phyloP scores from a whole-genome alignment of 257 asterid species.

The Solanum bulbocastanum region DNA sequence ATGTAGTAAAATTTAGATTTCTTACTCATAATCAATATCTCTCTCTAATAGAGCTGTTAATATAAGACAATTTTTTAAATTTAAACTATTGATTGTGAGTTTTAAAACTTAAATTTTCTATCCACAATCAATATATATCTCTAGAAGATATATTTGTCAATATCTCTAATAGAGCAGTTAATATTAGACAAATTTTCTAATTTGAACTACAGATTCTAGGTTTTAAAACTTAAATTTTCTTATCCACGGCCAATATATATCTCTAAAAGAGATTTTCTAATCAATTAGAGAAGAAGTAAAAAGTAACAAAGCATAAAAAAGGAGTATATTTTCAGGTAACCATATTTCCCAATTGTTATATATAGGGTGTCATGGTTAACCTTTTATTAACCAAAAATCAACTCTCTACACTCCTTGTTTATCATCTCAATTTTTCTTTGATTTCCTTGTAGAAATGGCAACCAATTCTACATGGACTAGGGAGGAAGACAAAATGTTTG shows the following conservation, averaged over 20 bases:
- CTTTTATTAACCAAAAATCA: not conserved
- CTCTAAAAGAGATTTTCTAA: not conserved
- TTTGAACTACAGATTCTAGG: not conserved
- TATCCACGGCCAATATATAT: not conserved
- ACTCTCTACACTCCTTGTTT: not conserved
- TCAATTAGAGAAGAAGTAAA: not conserved
- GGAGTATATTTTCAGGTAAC: not conserved
- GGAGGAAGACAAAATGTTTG: conserved; percentile 47
- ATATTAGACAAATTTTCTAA: not conserved
- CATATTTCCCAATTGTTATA: conserved; percentile 4
- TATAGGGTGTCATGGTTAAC: conserved; percentile 5
- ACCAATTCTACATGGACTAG: conserved; percentile 40
- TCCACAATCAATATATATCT: not conserved
- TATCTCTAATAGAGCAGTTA: not conserved
- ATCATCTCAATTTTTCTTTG: not conserved
- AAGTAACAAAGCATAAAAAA: not conserved
- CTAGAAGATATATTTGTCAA: not conserved
- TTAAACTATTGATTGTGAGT: not conserved
- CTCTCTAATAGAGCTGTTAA: not conserved
- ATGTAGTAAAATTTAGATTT: not conserved
- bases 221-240: not conserved
- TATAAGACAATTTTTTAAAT: not conserved
- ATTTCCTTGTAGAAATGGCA: conserved; percentile 9
- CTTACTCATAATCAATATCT: not conserved
- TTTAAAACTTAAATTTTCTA: not conserved